Evolutionary conservation across 2,329 filamentous ascomycete genomes (phyloP).

Genomic region (Blastomyces parvus): DNA sequence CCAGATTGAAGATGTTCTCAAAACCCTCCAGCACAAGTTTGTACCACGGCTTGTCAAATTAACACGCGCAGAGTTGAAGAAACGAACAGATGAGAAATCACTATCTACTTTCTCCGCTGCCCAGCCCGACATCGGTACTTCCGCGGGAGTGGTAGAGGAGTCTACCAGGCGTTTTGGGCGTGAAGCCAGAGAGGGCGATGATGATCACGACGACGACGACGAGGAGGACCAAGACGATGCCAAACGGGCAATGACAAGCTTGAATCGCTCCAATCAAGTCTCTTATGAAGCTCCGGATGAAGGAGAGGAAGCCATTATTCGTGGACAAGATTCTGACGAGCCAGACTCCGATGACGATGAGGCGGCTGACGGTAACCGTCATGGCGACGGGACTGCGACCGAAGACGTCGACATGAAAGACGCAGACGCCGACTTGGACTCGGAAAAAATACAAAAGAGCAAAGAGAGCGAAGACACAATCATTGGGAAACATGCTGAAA

Average conservation of each 20-base stretch:
- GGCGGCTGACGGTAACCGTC: constrained; percentile 39
- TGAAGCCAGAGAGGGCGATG: constrained; percentile 41
- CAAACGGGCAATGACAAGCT: constrained; percentile 49
- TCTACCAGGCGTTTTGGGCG: constrained; percentile 38
- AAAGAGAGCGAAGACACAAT: constrained; percentile 55
- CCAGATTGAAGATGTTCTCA: constrained; percentile 62
- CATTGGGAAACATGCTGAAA: constrained; percentile 53
- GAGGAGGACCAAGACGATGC: constrained; percentile 68
- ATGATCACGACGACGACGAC: constrained; percentile 59
- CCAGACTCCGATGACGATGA: constrained; percentile 44
- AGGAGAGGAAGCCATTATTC: constrained; percentile 72
- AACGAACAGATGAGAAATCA: constrained; percentile 55
- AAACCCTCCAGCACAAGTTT: constrained; percentile 71
- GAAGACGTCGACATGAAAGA: constrained; percentile 31
- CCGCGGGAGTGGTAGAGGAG: constrained; percentile 48
- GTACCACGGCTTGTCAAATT: constrained; percentile 61
- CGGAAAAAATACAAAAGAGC: constrained; percentile 30
- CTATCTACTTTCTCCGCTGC: constrained; percentile 53
- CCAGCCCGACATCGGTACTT: constrained; percentile 64
- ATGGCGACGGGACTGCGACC: constrained; percentile 21
- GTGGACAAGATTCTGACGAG: constrained; percentile 50
- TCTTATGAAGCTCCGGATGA: constrained; percentile 92
- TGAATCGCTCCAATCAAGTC: constrained; percentile 69
- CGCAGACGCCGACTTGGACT: constrained; percentile 32
- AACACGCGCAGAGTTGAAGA: constrained; percentile 67